Conservation (phyloP, 148 eudicot genomes). For the Persicaria tinctoria region DNA sequence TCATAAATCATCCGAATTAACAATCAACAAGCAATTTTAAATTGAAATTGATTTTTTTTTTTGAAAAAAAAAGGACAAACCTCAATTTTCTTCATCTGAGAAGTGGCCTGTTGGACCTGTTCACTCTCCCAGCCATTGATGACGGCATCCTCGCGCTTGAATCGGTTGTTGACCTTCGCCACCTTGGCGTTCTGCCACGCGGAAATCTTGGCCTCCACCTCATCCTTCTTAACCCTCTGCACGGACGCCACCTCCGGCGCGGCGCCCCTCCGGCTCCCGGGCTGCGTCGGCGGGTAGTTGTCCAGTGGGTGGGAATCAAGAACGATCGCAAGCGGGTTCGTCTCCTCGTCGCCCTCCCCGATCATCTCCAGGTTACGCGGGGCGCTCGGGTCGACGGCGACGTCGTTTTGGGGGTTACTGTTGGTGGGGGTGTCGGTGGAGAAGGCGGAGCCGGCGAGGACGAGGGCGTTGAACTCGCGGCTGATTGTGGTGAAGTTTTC, state of each 20-base stretch:
- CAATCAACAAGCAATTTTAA: background rate
- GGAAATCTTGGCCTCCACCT: conserved; percentile 75
- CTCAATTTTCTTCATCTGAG: conserved; percentile 94
- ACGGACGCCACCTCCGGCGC: conserved; percentile 29
- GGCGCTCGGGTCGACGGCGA: background rate
- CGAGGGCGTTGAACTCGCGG: conserved; percentile 34
- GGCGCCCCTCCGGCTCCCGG: background rate
- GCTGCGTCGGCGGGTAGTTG: conserved; percentile 22
- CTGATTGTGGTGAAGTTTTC: conserved; percentile 49
- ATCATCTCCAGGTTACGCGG: conserved; percentile 37
- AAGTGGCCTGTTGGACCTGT: conserved; percentile 68
- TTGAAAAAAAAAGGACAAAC: conserved; percentile 17
- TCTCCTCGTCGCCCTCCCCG: conserved; percentile 60
- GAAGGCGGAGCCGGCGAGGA: conserved; percentile 57
- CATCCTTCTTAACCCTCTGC: conserved; percentile 80
- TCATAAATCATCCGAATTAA: too few relatives aligned
- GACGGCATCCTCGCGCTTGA: conserved; percentile 78
- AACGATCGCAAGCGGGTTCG: conserved; percentile 79
- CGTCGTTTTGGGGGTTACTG: conserved; percentile 7
- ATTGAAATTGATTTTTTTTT: too few relatives aligned
- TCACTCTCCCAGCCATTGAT: conserved; percentile 86
- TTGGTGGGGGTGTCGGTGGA: background rate
- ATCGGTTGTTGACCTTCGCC: conserved; percentile 77
- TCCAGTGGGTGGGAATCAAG: conserved; percentile 40
- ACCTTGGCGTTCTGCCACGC: conserved; percentile 94